Evolutionary conservation across 352 stramenopile species (phyloP), one percentile per base, ranked within the genome.

Genomic region (Elongisporangium prolatum): DNA sequence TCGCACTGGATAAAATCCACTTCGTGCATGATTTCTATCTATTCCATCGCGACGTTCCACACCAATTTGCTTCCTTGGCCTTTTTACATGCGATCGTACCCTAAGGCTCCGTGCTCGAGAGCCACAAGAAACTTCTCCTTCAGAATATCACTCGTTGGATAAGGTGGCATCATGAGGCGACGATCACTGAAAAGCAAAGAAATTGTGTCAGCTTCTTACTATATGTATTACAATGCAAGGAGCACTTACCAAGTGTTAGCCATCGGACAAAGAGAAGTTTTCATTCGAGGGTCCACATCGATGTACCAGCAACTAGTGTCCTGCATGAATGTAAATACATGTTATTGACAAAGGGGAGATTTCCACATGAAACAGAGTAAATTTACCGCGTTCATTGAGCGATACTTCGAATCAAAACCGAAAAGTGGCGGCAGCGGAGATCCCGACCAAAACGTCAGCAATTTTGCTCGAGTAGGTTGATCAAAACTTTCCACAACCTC

Each of bases 401-500:
- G 76, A 56, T 77, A 71, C 17, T 63, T 79, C 0, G 71, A 74
- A 34, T 84, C 75, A 53, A 90, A 93, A 13, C 84, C 84, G 59
- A 93, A 93, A 7, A 91, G 68, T 3, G 84, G 84, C 37, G 84
- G 80, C 54, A 77, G 56, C 0, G 79, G 65, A 7, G 80, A 91
- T 2, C 84, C 84, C 10, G 77, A 89, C 84, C 84, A 93, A 56
- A 93, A 93, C 0, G 74, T 83, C n/a, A 93, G 61, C 8, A 93
- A 59, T 50, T 87, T 80, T 20, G 74, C 70, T 56, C 72, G 71
- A 17, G 59, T 64, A 2, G 65, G 44, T 56, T 90, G 71, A 37
- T 89, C 76, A 52, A 93, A 88, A 11, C 37, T 60, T 18, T 87
- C 71, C 1, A 82, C 81, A 7, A 90, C 74, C 16, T 77, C 60